phyloP scores from a whole-genome alignment of 192 early-diverging fungal species.

The Gonapodya sp. region DNA sequence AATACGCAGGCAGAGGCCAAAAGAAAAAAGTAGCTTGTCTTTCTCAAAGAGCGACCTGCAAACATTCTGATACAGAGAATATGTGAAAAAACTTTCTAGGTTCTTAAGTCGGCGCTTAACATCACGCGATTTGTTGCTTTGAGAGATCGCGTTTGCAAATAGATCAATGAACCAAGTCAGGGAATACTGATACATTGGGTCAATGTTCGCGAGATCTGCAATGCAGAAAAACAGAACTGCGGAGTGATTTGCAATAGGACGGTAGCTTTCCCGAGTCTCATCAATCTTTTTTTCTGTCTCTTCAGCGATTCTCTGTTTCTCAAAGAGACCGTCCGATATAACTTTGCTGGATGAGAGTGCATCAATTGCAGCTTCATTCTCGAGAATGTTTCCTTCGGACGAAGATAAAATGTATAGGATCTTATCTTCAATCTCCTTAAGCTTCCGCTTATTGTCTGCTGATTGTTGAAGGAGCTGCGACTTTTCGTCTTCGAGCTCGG shows the following conservation, averaged over 20 bases:
- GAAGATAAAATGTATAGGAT: slow-evolving; percentile 51
- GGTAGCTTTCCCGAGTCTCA: slow-evolving; percentile 53
- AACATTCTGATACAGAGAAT: slow-evolving; percentile 45
- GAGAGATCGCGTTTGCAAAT: slow-evolving; percentile 38
- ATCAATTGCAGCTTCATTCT: slow-evolving; percentile 56
- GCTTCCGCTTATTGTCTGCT: slow-evolving; percentile 50
- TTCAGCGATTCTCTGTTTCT: slow-evolving; percentile 59
- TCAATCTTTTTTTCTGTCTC: slow-evolving; percentile 60
- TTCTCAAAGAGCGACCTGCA: slow-evolving; percentile 56
- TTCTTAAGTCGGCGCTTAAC: slow-evolving; percentile 30
- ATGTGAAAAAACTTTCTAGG: slow-evolving; percentile 43
- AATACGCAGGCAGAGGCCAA: slow-evolving; percentile 41
- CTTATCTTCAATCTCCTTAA: slow-evolving; percentile 58
- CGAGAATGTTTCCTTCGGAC: slow-evolving; percentile 55
- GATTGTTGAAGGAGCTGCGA: slow-evolving; percentile 50
- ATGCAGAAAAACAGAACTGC: slow-evolving; percentile 55
- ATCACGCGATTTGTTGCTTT: slow-evolving; percentile 48
- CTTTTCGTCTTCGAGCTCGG: slow-evolving; percentile 59
- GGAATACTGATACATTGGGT: slow-evolving; percentile 63
- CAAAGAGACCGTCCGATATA: slow-evolving; percentile 47
- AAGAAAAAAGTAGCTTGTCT: slow-evolving; percentile 53
- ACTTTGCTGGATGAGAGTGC: slow-evolving; percentile 46
- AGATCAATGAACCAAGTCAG: slow-evolving; percentile 58
- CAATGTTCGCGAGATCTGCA: slow-evolving; percentile 55
- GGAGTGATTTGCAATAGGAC: slow-evolving; percentile 56